Percentiles rank a stretch among this genome's conserved stretches.
Conservation (phyloP, 306 rosid species). For the Amphicarpaea edgeworthii region DNA sequence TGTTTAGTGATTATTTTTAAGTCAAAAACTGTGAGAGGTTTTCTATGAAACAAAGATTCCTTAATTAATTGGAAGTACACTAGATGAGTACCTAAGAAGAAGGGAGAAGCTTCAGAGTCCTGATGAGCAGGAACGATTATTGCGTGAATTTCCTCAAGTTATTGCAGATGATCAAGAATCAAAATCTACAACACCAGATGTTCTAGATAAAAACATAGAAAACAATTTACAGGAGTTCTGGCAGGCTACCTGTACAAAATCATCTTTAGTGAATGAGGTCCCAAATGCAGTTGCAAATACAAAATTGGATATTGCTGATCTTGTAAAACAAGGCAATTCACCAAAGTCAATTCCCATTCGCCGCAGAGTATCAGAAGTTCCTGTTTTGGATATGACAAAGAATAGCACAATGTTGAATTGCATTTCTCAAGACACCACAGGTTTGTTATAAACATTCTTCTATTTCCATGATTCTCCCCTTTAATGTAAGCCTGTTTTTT, state of each 20-base stretch:
- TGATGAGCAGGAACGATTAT: slow-evolving; percentile 70
- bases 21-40: slow-evolving; percentile 18
- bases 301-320: slow-evolving; percentile 42
- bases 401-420: slow-evolving; percentile 42
- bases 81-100: slow-evolving; percentile 70
- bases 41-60: slow-evolving; percentile 51
- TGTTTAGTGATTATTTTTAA: slow-evolving; percentile 10
- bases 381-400: slow-evolving; percentile 43
- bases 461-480: not conserved
- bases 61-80: slow-evolving; percentile 65
- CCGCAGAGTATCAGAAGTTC: slow-evolving; percentile 52
- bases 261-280: slow-evolving; percentile 51
- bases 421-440: slow-evolving; percentile 53
- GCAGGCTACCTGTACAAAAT: slow-evolving; percentile 53
- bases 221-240: slow-evolving; percentile 50
- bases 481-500: not conserved
- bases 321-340: slow-evolving; percentile 47
- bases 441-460: slow-evolving; percentile 47
- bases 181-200: slow-evolving; percentile 45
- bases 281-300: slow-evolving; percentile 59
- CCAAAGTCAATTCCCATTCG: slow-evolving; percentile 55
- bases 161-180: slow-evolving; percentile 66
- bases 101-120: slow-evolving; percentile 70
- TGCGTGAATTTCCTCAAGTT: slow-evolving; percentile 72
- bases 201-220: slow-evolving; percentile 48